Percentiles rank a stretch among this genome's conserved stretches.
These are phyloP conservation scores for Cercospora zeina DNA, from an alignment of 2,329 filamentous ascomycete species.

Conservation along the genomic window DNA sequence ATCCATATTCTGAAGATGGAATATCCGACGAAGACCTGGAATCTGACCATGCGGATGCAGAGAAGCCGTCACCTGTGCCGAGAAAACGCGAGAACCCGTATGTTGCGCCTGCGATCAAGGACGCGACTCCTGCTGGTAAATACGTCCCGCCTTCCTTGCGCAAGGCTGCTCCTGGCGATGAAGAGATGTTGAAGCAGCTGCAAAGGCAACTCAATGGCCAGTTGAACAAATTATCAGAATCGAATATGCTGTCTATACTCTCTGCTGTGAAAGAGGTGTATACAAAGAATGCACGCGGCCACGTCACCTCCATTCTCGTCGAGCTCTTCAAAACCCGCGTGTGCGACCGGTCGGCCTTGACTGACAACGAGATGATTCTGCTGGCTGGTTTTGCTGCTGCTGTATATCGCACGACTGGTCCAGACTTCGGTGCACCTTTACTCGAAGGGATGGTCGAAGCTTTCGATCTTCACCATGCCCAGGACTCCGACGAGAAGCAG, in stretches of 20 bases:
- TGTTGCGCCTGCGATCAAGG: slow-evolving; percentile 63
- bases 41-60: slow-evolving; percentile 42
- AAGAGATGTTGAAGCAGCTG: slow-evolving; percentile 67
- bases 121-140: slow-evolving; percentile 57
- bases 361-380: slow-evolving; percentile 87
- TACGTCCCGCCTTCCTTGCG: slow-evolving; percentile 88
- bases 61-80: slow-evolving; percentile 29
- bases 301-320: slow-evolving; percentile 78
- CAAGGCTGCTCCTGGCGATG: slow-evolving; percentile 61
- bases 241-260: slow-evolving; percentile 82
- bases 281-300: slow-evolving; percentile 77
- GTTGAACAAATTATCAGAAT: slow-evolving; percentile 88
- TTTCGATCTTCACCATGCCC: slow-evolving; percentile 58
- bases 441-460: slow-evolving; percentile 74
- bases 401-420: slow-evolving; percentile 81
- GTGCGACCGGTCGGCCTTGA: slow-evolving; percentile 72
- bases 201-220: slow-evolving; percentile 81
- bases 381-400: slow-evolving; percentile 87
- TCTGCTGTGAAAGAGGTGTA: slow-evolving; percentile 82
- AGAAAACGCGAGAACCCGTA: slow-evolving; percentile 80
- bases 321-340: slow-evolving; percentile 77
- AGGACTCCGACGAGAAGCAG: slow-evolving; percentile 56
- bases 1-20: slow-evolving; percentile 41
- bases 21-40: slow-evolving; percentile 38
- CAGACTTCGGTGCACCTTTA: slow-evolving; percentile 85